phyloP scores from a whole-genome alignment of 306 rosid genomes.

The Cyclanthera cordifolia region DNA sequence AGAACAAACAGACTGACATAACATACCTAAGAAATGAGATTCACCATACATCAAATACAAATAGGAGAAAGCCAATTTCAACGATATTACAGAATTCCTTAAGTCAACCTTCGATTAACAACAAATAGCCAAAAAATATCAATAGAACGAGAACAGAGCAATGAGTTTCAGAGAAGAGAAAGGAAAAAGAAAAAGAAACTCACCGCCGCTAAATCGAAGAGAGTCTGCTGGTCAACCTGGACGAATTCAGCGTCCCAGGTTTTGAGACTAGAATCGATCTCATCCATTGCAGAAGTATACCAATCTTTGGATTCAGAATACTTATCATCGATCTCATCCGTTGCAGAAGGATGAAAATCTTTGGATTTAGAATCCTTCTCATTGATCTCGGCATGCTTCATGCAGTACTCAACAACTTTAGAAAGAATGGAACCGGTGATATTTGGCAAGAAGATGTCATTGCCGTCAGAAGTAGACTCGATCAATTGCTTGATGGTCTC shows the following conservation, averaged over 20 bases:
- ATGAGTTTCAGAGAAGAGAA: background rate
- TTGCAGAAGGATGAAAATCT: too few relatives aligned
- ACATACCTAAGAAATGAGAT: background rate
- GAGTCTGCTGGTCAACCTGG: conserved; percentile 13
- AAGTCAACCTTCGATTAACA: background rate
- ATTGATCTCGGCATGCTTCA: conserved; percentile 18
- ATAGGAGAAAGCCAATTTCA: background rate
- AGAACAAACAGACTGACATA: background rate
- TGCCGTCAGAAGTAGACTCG: conserved; percentile 10
- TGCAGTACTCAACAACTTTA: conserved; percentile 24
- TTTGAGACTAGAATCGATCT: conserved; percentile 5
- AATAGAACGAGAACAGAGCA: background rate
- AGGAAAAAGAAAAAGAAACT: background rate
- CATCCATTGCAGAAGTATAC: too few relatives aligned
- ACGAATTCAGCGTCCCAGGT: conserved; percentile 21
- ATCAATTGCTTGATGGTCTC: conserved; percentile 23
- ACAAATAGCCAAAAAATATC: too few relatives aligned
- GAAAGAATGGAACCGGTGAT: conserved; percentile 17
- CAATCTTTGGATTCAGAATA: too few relatives aligned
- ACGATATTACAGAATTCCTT: background rate
- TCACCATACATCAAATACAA: background rate
- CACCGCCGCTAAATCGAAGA: conserved; percentile 24
- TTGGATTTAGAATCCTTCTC: too few relatives aligned
- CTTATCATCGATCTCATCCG: too few relatives aligned
- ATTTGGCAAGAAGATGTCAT: conserved; percentile 15